Evolutionary conservation across 2,329 filamentous ascomycete genomes (phyloP).

Genomic region (Trichoderma brevicompactum): DNA sequence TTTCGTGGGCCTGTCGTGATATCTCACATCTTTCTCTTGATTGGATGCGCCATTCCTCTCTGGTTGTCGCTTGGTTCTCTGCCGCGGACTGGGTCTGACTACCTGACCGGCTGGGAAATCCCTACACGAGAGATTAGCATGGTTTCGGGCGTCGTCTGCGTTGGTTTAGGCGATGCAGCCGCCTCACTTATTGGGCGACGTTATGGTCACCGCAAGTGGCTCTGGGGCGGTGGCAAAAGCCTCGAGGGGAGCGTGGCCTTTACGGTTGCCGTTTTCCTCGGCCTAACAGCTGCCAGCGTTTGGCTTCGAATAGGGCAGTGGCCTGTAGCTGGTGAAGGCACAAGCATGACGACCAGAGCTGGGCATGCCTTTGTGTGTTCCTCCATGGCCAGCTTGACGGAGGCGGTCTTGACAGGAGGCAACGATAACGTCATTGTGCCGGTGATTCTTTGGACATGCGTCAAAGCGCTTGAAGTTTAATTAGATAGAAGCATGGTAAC

Average conservation of each 20-base stretch:
- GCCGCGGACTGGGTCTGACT: constrained; percentile 57
- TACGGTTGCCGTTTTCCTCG: constrained; percentile 74
- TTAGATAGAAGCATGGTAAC: constrained; percentile 26
- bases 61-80: constrained; percentile 83
- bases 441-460: constrained; percentile 88
- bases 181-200: constrained; percentile 87
- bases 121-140: constrained; percentile 78
- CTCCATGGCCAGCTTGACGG: constrained; percentile 82
- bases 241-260: constrained; percentile 88
- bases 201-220: constrained; percentile 87
- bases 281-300: constrained; percentile 68
- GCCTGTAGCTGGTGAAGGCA: constrained; percentile 57
- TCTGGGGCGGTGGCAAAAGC: constrained; percentile 96
- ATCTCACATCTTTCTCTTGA: constrained; percentile 92
- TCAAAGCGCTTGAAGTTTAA: constrained; percentile 72
- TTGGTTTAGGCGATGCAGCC: constrained; percentile 92
- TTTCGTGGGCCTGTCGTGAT: constrained; percentile 93
- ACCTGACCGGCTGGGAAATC: constrained; percentile 76
- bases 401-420: constrained; percentile 92
- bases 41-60: constrained; percentile 91
- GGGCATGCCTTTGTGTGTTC: constrained; percentile 76
- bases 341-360: constrained; percentile 42
- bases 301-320: constrained; percentile 83
- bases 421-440: constrained; percentile 99
- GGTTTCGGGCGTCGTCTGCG: constrained; percentile 90